phyloP scores from a whole-genome alignment of 2,329 filamentous ascomycete species.

The Byssochlamys sp. region DNA sequence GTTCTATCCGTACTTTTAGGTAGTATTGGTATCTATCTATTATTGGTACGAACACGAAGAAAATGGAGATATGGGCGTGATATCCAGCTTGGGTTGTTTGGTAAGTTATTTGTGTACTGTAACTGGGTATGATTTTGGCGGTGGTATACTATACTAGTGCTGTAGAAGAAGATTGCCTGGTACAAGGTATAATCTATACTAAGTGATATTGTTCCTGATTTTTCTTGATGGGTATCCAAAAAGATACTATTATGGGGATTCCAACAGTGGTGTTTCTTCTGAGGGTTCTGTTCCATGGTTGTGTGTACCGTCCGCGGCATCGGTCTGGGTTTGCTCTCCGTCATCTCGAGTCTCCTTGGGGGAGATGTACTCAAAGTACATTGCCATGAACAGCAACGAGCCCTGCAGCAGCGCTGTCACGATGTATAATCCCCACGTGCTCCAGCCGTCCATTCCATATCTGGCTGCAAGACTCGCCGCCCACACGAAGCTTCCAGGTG shows the following conservation, averaged over 20 bases:
- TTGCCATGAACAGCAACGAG: conserved; percentile 65
- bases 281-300: conserved; percentile 14
- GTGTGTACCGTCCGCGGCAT: conserved; percentile 2
- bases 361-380: conserved; percentile 53
- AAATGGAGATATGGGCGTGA: too few relatives aligned
- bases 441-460: conserved; percentile 78
- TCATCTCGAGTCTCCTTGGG: conserved; percentile 24
- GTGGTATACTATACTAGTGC: too few relatives aligned
- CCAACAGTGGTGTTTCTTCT: conserved; percentile 28
- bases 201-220: too few relatives aligned
- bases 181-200: too few relatives aligned
- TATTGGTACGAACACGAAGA: too few relatives aligned
- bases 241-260: conserved; percentile 5
- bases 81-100: too few relatives aligned
- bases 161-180: too few relatives aligned
- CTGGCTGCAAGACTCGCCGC: conserved; percentile 72
- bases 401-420: conserved; percentile 81
- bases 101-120: too few relatives aligned
- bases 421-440: conserved; percentile 85
- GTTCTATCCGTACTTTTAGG: not conserved
- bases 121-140: too few relatives aligned
- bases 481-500: conserved; percentile 83
- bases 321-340: conserved; percentile 10
- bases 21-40: not conserved
- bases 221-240: not conserved